phyloP scores from a whole-genome alignment of 2,329 filamentous ascomycete genomes.

The Fusarium oxysporum region DNA sequence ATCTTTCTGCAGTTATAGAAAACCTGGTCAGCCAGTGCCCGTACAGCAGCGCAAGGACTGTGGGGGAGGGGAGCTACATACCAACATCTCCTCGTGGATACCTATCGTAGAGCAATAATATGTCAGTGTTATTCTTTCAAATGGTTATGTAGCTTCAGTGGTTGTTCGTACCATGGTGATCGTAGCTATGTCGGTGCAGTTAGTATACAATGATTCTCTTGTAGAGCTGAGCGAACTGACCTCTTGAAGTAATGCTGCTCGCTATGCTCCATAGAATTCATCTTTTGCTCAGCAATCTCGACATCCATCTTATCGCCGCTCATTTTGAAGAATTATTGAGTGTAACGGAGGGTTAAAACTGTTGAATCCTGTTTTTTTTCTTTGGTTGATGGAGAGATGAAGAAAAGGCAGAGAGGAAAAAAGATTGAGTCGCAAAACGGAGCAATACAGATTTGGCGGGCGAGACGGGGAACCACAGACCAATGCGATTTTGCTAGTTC shows the following conservation, averaged over 20 bases:
- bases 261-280: conserved; percentile 85
- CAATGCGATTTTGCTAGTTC: conserved; percentile 44
- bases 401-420: conserved; percentile 12
- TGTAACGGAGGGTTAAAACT: not conserved
- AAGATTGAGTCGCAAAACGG: conserved; percentile 34
- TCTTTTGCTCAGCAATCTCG: conserved; percentile 69
- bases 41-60: conserved; percentile 19
- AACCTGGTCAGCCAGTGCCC: conserved; percentile 36
- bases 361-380: not conserved
- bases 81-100: conserved; percentile 98
- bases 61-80: conserved; percentile 62
- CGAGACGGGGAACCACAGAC: conserved; percentile 32
- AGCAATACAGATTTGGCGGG: conserved; percentile 20
- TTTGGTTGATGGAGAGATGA: conserved; percentile 9
- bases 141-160: conserved; percentile 11
- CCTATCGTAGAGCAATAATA: conserved; percentile 64
- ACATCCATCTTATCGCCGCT: conserved; percentile 67
- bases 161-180: conserved; percentile 84
- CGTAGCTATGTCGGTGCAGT: conserved; percentile 75
- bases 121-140: conserved; percentile 25
- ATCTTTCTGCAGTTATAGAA: conserved; percentile 77
- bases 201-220: conserved; percentile 47
- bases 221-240: conserved; percentile 59
- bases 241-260: conserved; percentile 99
- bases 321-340: conserved; percentile 51